phyloP scores from a whole-genome alignment of 225 moss, liverwort and hornwort genomes.

The Polytrichum commune region DNA sequence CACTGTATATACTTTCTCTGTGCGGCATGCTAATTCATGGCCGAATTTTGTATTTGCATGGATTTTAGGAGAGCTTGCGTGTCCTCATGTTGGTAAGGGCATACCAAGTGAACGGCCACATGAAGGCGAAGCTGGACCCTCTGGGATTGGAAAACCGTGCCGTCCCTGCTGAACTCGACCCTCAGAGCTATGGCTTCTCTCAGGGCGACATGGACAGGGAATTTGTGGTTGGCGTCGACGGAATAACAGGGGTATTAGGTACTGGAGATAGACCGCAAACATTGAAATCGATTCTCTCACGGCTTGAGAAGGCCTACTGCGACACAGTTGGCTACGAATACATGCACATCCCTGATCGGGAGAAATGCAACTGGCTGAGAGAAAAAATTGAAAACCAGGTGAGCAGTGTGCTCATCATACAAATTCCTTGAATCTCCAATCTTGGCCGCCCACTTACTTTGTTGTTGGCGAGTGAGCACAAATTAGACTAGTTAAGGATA shows the following conservation, averaged over 20 bases:
- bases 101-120: slow-evolving; percentile 89
- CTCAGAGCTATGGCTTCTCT: slow-evolving; percentile 80
- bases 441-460: too few species aligned
- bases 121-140: slow-evolving; percentile 86
- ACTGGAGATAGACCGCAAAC: slow-evolving; percentile 73
- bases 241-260: slow-evolving; percentile 79
- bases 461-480: too few species aligned
- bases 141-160: slow-evolving; percentile 64
- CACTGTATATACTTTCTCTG: too few species aligned
- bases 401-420: slow-evolving; percentile 3
- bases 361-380: slow-evolving; percentile 91
- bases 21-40: too few species aligned
- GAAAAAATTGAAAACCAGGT: slow-evolving; percentile 87
- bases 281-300: slow-evolving; percentile 60
- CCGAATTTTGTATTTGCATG: too few species aligned
- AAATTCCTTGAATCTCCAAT: too few species aligned
- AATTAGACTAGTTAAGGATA: too few species aligned
- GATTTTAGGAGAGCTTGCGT: slow-evolving; percentile 76
- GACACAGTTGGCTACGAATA: slow-evolving; percentile 89
- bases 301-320: slow-evolving; percentile 81
- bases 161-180: slow-evolving; percentile 75
- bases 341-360: slow-evolving; percentile 91
- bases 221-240: slow-evolving; percentile 85
- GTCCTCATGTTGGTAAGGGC: slow-evolving; percentile 82
- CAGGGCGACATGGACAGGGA: slow-evolving; percentile 80